phyloP scores from a whole-genome alignment of 805 yeast species.

The Ogataea salicorniae region DNA sequence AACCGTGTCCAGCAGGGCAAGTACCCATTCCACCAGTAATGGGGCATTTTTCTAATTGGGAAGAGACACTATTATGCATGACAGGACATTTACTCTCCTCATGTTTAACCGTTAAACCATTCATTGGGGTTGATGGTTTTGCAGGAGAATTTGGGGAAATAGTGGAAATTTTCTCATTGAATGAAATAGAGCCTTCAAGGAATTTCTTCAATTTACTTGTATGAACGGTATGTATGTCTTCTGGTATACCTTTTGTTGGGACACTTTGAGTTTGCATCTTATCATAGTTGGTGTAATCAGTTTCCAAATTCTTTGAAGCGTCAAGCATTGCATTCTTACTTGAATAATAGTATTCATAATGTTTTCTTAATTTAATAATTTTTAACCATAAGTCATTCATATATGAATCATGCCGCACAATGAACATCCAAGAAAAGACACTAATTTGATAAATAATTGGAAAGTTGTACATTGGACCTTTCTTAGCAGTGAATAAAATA shows the following conservation, averaged over 20 bases:
- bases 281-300: slow-evolving; percentile 29
- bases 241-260: slow-evolving; percentile 5
- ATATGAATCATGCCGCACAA: slow-evolving; percentile 55
- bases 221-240: slow-evolving; percentile 26
- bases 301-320: slow-evolving; percentile 27
- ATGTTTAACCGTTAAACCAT: neutral
- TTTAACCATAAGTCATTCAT: slow-evolving; percentile 47
- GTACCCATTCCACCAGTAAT: slow-evolving; percentile 21
- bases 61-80: neutral
- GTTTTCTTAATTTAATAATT: slow-evolving; percentile 31
- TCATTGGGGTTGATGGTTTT: neutral
- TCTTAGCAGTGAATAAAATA: slow-evolving; percentile 32
- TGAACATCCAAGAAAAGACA: slow-evolving; percentile 54
- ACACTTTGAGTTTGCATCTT: slow-evolving; percentile 12
- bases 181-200: slow-evolving; percentile 24
- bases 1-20: slow-evolving; percentile 18
- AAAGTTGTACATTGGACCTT: slow-evolving; percentile 30
- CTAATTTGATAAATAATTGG: slow-evolving; percentile 37
- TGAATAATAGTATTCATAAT: slow-evolving; percentile 33
- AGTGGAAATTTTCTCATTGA: slow-evolving; percentile 6
- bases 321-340: slow-evolving; percentile 27
- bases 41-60: slow-evolving; percentile 16
- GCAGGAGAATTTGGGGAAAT: neutral
- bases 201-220: slow-evolving; percentile 30
- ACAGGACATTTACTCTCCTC: slow-evolving; percentile 7